phyloP scores from a whole-genome alignment of 306 rosid species.

The Gastrolobium villosum region DNA sequence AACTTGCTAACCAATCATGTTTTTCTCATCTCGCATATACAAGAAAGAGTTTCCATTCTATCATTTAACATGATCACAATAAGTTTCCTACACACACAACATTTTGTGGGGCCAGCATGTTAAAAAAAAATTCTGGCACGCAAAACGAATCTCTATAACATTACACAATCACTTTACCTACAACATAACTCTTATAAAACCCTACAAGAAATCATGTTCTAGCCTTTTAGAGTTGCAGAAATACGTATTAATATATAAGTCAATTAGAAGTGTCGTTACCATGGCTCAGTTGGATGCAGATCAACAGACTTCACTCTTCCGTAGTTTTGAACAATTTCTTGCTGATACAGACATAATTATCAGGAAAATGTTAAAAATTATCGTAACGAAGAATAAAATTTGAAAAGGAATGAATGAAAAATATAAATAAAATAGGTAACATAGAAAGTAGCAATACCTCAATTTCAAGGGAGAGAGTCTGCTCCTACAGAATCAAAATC shows the following conservation, averaged over 20 bases:
- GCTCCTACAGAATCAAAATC: slow-evolving; percentile 46
- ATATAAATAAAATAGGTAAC: neutral
- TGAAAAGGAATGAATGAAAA: neutral
- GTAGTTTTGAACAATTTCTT: slow-evolving; percentile 61
- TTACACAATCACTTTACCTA: no score
- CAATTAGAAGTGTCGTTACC: slow-evolving; percentile 51
- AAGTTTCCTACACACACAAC: no score
- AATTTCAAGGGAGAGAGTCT: slow-evolving; percentile 56
- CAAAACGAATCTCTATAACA: no score
- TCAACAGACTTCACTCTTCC: slow-evolving; percentile 80
- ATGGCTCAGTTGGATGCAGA: slow-evolving; percentile 78
- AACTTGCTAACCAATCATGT: neutral
- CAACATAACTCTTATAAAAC: no score
- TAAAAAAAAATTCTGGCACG: no score
- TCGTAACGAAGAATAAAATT: neutral
- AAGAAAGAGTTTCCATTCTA: no score
- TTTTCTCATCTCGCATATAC: neutral
- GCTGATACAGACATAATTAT: slow-evolving; percentile 51
- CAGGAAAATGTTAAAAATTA: slow-evolving; percentile 1
- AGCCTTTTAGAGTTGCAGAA: neutral
- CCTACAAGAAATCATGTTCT: neutral
- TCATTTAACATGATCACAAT: no score
- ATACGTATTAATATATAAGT: neutral
- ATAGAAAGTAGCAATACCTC: slow-evolving; percentile 52
- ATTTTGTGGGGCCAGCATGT: no score